Conservation (phyloP, 225 moss, liverwort and hornwort genomes). For the Marchantia polymorpha region DNA sequence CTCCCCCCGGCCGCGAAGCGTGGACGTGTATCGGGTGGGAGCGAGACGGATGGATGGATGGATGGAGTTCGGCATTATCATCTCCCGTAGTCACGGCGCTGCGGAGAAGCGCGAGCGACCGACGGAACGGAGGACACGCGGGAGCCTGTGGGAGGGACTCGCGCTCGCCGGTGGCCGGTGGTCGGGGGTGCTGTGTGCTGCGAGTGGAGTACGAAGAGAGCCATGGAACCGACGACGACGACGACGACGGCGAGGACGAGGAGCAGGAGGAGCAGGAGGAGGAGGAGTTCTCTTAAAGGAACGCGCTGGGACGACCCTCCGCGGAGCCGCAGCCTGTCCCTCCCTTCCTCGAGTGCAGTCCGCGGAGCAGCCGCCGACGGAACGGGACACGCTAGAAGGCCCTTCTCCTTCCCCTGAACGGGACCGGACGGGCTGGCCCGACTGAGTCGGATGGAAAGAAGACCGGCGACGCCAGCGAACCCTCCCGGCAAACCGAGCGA, state of each 20-base stretch:
- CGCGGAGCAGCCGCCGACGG: background rate
- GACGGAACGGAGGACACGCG: background rate
- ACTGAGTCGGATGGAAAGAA: background rate
- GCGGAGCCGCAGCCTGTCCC: background rate
- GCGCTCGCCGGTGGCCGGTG: background rate
- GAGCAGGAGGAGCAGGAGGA: background rate
- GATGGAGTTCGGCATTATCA: background rate
- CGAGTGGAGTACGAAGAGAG: slow-evolving; percentile 5
- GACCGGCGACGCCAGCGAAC: background rate
- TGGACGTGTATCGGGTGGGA: background rate
- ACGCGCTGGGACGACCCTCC: background rate
- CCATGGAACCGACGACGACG: no score
- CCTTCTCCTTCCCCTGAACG: background rate
- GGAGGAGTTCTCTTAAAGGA: background rate
- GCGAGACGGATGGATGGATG: no score
- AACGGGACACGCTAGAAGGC: slow-evolving; percentile 2
- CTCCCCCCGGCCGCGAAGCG: background rate
- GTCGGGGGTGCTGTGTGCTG: background rate
- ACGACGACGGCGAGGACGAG: no score
- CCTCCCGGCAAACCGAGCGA: background rate
- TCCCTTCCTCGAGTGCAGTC: no score
- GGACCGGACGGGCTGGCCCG: background rate
- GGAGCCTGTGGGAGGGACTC: background rate
- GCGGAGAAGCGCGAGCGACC: background rate
- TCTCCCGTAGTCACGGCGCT: background rate